Percentiles rank a stretch among this genome's conserved stretches.
Conservation (phyloP, 306 rosid species). For the Leucaena leucocephala region DNA sequence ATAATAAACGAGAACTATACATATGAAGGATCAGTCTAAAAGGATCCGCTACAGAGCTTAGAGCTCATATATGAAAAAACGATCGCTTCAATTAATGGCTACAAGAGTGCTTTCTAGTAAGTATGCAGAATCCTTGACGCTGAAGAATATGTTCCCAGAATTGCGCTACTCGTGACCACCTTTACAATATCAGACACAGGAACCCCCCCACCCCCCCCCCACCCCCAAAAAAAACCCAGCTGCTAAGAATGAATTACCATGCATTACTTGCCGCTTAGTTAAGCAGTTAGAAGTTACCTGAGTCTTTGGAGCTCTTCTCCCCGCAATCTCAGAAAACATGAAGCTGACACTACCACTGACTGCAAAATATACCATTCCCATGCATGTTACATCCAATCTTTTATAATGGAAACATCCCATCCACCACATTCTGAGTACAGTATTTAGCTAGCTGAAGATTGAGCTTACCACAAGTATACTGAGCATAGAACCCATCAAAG, state of each 20-base stretch:
- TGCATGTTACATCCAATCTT: neutral
- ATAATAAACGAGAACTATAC: neutral
- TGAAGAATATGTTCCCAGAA: constrained; percentile 70
- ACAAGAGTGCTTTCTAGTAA: constrained; percentile 25
- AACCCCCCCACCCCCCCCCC: neutral
- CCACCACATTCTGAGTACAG: too few relatives aligned
- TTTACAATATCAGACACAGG: constrained; percentile 19
- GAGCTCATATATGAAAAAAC: neutral
- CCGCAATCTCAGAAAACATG: constrained; percentile 75
- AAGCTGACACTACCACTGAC: constrained; percentile 65
- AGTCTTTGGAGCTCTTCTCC: constrained; percentile 57
- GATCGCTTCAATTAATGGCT: neutral
- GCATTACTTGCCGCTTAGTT: neutral
- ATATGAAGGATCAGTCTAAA: neutral
- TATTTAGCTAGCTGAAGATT: constrained; percentile 18
- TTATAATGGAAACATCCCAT: too few relatives aligned
- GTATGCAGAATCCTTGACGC: constrained; percentile 41
- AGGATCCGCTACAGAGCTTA: neutral
- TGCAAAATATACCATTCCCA: constrained; percentile 39
- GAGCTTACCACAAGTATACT: constrained; percentile 66
- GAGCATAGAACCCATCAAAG: constrained; percentile 76
- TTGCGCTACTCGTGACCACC: constrained; percentile 54
- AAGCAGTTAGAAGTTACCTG: constrained; percentile 44
- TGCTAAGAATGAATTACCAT: neutral
- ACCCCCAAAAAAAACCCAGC: neutral